These are phyloP conservation scores for Rhodotorula mucilaginosa DNA, from an alignment of 1,284 basidiomycete species.

Conservation along the genomic window DNA sequence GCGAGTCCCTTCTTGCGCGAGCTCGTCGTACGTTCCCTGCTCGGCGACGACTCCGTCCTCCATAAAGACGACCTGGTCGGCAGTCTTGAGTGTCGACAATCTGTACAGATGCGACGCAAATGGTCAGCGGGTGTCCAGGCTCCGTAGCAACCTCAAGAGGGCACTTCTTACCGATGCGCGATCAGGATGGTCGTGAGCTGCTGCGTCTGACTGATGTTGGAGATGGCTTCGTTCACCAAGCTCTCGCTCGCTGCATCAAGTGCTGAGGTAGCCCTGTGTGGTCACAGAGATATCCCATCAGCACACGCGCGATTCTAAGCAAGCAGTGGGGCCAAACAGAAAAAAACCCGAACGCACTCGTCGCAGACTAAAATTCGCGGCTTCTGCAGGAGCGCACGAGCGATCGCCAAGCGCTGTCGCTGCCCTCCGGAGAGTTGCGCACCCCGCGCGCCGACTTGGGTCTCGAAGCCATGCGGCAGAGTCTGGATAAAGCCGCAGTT, in stretches of 20 bases:
- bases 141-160: conserved; percentile 50
- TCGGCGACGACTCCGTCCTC: conserved; percentile 82
- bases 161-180: conserved; percentile 62
- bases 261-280: conserved; percentile 60
- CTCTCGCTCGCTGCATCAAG: conserved; percentile 82
- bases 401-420: conserved; percentile 55
- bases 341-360: conserved; percentile 47
- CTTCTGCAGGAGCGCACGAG: conserved; percentile 53
- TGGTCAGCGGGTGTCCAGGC: conserved; percentile 44
- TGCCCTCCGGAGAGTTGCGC: conserved; percentile 51
- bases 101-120: conserved; percentile 43
- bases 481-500: conserved; percentile 89
- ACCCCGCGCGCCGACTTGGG: conserved; percentile 53
- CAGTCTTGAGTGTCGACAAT: conserved; percentile 57
- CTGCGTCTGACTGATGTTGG: conserved; percentile 71
- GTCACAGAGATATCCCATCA: neutral
- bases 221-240: conserved; percentile 84
- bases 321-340: neutral
- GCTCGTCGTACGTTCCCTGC: conserved; percentile 74
- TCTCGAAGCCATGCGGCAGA: conserved; percentile 80
- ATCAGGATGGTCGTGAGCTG: conserved; percentile 85
- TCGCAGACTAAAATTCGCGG: conserved; percentile 55
- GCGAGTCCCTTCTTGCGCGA: conserved; percentile 49
- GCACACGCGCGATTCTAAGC: neutral
- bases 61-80: conserved; percentile 51